Base-by-base conservation (phyloP, 1,284 basidiomycete species). In the Marasmius sp. region DNA sequence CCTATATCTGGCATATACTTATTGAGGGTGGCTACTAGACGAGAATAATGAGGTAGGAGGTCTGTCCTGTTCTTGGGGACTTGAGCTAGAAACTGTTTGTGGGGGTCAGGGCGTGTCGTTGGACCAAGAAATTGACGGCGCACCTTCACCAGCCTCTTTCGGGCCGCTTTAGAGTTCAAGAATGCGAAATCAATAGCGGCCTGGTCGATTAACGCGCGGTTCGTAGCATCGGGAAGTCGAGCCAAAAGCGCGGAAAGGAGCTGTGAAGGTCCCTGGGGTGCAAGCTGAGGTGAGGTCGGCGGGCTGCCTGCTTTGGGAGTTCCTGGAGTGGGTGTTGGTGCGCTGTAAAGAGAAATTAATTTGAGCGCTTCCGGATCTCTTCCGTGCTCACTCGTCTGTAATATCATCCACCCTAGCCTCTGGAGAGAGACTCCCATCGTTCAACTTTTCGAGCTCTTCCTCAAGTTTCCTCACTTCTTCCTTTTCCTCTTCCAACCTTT, bases 181-280 rank as follows among this genome's bases (percentile, higher is more conserved):
- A 96, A 95, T 0, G 95, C 94, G 74, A 99, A 98, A 66, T 99
- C 97, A 41, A 98, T 87, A 0, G 96, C 95, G 18, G 92, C 91
- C 73, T 96, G 93, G 72, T 99, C 97, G 61, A 99, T 93, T 69
- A 95, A 78, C 4, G 88, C 85, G n/a, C 93, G 86, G 71, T 97
- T 98, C 7, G 93, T 96, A 22, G 94, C 92, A 71, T 98, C 95
- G 0, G 96, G 93, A 33, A 99, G 81, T 16, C 94, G 89, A n/a
- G 92, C 89, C 48, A 99, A 87, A n/a, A 99, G 81, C 1, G 93
- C 92, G 1, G 92, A 94, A 50, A 99, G 85, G 58, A 98, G 85
- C 61, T 98, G 96, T 0, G 95, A 94, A 2, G 96, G 95, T 0
- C 95, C 97, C 64, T 95, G 91, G 6, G 88, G 88, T 10, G 87